These are phyloP conservation scores for Plasmodium cynomolgi DNA, from an alignment of 169 alveolate genomes.

Conservation along the genomic window DNA sequence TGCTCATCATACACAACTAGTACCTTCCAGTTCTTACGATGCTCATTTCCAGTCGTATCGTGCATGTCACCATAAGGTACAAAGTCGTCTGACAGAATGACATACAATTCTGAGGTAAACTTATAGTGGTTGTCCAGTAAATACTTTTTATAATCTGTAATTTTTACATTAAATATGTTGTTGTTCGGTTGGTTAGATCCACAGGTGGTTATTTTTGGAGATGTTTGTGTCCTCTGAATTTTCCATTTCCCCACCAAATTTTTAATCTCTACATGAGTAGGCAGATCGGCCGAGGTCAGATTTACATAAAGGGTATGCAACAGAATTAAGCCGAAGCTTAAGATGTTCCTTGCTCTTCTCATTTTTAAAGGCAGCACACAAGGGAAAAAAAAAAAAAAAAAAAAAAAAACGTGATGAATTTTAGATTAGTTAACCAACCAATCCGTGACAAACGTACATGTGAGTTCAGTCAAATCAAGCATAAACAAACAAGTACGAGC, in stretches of 20 bases:
- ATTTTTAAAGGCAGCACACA: neutral
- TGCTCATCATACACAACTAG: conserved; percentile 70
- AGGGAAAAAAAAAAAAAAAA: neutral
- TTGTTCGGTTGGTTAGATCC: conserved; percentile 73
- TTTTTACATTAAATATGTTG: conserved; percentile 32
- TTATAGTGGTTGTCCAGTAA: conserved; percentile 16
- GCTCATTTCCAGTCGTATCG: conserved; percentile 54
- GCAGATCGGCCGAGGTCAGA: conserved; percentile 47
- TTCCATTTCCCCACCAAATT: conserved; percentile 73
- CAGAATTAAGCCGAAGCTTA: conserved; percentile 10
- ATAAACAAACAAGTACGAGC: neutral
- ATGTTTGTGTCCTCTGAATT: conserved; percentile 13
- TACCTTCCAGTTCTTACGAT: conserved; percentile 66
- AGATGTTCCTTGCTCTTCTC: neutral
- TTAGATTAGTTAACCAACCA: neutral
- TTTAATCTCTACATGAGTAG: conserved; percentile 40
- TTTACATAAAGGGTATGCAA: conserved; percentile 21
- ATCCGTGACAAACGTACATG: neutral
- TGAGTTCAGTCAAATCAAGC: neutral
- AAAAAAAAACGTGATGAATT: neutral
- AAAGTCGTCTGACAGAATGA: conserved; percentile 61
- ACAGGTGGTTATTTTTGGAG: conserved; percentile 44
- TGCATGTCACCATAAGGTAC: conserved; percentile 51
- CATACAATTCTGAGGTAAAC: conserved; percentile 27
- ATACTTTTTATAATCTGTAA: conserved; percentile 44